These are phyloP conservation scores for Calocybe indica DNA, from an alignment of 768 basidiomycete species.

Conservation along the genomic window DNA sequence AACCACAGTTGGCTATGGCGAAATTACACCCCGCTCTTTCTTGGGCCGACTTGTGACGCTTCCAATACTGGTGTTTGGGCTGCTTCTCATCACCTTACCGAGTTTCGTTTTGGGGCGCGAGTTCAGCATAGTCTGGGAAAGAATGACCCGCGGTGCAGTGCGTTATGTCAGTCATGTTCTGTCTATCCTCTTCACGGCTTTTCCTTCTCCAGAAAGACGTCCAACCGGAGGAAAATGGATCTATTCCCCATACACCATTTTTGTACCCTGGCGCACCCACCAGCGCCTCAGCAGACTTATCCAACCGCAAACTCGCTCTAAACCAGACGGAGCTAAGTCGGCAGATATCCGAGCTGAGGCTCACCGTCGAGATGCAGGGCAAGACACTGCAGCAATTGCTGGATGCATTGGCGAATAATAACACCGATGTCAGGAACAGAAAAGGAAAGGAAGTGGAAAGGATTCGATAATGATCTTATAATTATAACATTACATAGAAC, in stretches of 20 bases:
- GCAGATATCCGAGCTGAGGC: conserved; percentile 56
- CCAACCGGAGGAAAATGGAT: not conserved
- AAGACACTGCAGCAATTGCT: conserved; percentile 38
- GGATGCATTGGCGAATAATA: conserved; percentile 21
- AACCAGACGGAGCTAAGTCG: conserved; percentile 61
- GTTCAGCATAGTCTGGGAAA: conserved; percentile 87
- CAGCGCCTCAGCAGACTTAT: conserved; percentile 32
- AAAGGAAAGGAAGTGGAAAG: conserved; percentile 14
- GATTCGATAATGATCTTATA: not conserved
- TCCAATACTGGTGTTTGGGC: conserved; percentile 81
- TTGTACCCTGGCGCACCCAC: conserved; percentile 6
- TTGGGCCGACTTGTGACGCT: conserved; percentile 84
- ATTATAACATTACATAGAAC: no score
- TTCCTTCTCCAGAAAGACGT: conserved; percentile 8
- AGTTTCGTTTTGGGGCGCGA: conserved; percentile 90
- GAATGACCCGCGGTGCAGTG: conserved; percentile 53
- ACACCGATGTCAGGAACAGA: not conserved
- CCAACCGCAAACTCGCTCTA: conserved; percentile 56
- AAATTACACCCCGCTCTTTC: conserved; percentile 84
- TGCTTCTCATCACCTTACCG: conserved; percentile 85
- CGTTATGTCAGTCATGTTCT: conserved; percentile 7
- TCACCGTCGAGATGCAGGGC: conserved; percentile 54
- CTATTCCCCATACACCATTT: not conserved
- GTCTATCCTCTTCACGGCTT: not conserved
- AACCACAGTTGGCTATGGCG: conserved; percentile 88